phyloP scores from a whole-genome alignment of 2,329 filamentous ascomycete species.

The Esteya vermicola region DNA sequence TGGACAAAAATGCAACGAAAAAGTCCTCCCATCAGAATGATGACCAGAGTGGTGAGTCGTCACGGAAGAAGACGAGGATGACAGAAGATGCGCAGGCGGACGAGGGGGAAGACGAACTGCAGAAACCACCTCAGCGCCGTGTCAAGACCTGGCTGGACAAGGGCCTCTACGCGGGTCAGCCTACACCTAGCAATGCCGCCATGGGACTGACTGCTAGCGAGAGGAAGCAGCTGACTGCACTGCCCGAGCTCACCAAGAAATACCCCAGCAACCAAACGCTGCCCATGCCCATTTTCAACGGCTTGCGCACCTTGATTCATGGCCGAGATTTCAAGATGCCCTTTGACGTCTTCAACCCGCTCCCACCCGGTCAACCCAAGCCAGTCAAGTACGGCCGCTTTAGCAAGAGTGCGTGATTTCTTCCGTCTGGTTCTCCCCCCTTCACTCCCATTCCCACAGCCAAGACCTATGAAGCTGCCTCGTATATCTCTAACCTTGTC shows the following conservation, averaged over 20 bases:
- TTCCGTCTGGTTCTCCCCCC: neutral
- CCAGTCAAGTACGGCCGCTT: conserved; percentile 87
- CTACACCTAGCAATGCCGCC: conserved; percentile 31
- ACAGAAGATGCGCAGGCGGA: conserved; percentile 9
- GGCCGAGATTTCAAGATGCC: conserved; percentile 79
- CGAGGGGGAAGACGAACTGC: conserved; percentile 17
- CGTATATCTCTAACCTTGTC: neutral
- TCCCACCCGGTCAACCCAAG: conserved; percentile 75
- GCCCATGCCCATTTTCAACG: conserved; percentile 67
- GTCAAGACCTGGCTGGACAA: conserved; percentile 67
- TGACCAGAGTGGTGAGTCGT: conserved; percentile 12
- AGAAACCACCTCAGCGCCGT: conserved; percentile 21
- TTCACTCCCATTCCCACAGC: neutral
- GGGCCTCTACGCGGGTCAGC: conserved; percentile 79
- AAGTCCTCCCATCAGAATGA: conserved; percentile 3
- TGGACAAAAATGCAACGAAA: conserved; percentile 12
- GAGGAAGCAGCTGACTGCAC: conserved; percentile 34
- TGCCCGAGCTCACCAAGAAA: conserved; percentile 31
- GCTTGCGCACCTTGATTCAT: conserved; percentile 53
- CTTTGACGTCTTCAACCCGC: conserved; percentile 76
- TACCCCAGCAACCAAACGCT: conserved; percentile 41
- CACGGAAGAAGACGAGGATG: conserved; percentile 12
- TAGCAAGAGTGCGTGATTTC: conserved; percentile 59
- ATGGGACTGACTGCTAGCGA: conserved; percentile 34
- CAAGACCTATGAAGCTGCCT: too few relatives aligned